A percentile compares a stretch with the other conserved stretches of the same genome.
These are phyloP conservation scores for Salvia rosmarinus DNA, from an alignment of 257 asterid genomes.

Conservation along the genomic window DNA sequence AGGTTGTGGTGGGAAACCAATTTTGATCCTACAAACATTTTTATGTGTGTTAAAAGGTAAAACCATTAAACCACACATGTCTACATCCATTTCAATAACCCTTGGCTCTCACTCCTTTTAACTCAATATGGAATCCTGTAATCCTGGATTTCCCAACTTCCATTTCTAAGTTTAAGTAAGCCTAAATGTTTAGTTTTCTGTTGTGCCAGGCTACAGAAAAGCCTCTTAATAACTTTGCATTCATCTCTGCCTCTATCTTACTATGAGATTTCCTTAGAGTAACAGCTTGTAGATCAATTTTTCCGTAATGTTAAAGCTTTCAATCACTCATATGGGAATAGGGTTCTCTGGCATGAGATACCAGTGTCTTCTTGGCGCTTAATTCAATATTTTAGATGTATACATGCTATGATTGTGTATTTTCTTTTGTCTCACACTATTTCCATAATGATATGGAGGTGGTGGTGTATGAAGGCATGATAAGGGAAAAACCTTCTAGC, in stretches of 20 bases:
- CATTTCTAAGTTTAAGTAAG: neutral
- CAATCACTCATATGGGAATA: neutral
- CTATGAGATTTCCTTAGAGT: neutral
- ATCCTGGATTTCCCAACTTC: neutral
- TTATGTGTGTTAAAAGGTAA: too few species aligned
- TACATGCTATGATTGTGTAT: neutral
- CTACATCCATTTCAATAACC: neutral
- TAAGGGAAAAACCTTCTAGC: slow-evolving; percentile 93
- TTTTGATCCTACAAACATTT: neutral
- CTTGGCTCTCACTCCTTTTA: neutral
- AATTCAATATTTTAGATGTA: slow-evolving; percentile 9
- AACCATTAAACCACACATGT: neutral
- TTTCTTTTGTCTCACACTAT: slow-evolving; percentile 43
- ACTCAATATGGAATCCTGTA: neutral
- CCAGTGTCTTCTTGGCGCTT: slow-evolving; percentile 1
- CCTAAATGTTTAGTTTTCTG: neutral
- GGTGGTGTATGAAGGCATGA: slow-evolving; percentile 89
- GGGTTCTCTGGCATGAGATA: slow-evolving; percentile 3
- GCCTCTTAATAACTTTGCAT: neutral
- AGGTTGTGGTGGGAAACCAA: neutral
- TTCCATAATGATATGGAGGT: slow-evolving; percentile 68
- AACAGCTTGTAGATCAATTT: slow-evolving; percentile 12
- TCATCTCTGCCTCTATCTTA: neutral
- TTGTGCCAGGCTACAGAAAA: neutral
- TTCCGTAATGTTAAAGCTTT: slow-evolving; percentile 8